These are phyloP conservation scores for Backusella luteola DNA, from an alignment of 192 early-diverging fungal species.

Conservation along the genomic window DNA sequence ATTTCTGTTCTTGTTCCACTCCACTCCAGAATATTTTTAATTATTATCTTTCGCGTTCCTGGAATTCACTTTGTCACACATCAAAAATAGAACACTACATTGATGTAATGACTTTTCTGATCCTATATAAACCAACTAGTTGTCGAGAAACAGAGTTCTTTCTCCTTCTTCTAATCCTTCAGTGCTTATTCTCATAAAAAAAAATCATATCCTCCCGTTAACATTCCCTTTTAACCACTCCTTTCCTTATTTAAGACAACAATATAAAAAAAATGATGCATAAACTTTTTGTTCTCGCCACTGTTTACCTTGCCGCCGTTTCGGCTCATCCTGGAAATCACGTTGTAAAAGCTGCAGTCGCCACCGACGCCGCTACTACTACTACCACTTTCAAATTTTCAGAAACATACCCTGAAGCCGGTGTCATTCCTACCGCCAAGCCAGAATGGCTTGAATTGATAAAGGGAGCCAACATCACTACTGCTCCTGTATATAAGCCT, in stretches of 20 bases:
- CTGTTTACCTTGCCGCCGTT: conserved; percentile 6
- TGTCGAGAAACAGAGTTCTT: neutral
- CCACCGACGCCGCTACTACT: neutral
- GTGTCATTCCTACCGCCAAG: conserved; percentile 28
- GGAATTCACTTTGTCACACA: conserved; percentile 5
- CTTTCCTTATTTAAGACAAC: neutral
- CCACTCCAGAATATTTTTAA: conserved; percentile 3
- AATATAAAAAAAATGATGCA: neutral
- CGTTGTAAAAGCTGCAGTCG: neutral
- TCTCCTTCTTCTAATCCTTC: neutral
- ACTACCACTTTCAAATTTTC: conserved; percentile 19
- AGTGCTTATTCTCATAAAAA: neutral
- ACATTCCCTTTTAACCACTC: neutral
- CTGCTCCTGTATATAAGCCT: conserved; percentile 28
- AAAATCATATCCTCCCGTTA: neutral
- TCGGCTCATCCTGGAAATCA: conserved; percentile 3
- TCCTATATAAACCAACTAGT: neutral
- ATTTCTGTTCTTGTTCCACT: neutral
- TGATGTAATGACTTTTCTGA: neutral
- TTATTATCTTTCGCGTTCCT: conserved; percentile 1
- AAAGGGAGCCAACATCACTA: conserved; percentile 22
- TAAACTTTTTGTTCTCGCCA: conserved; percentile 17
- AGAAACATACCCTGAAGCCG: conserved; percentile 25
- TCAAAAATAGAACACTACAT: conserved; percentile 5
- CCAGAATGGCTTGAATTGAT: conserved; percentile 39